Evolutionary conservation across 495 filamentous ascomycete species (phyloP), one percentile per base, ranked within the genome.

Genomic region (Penicillium manginii): DNA sequence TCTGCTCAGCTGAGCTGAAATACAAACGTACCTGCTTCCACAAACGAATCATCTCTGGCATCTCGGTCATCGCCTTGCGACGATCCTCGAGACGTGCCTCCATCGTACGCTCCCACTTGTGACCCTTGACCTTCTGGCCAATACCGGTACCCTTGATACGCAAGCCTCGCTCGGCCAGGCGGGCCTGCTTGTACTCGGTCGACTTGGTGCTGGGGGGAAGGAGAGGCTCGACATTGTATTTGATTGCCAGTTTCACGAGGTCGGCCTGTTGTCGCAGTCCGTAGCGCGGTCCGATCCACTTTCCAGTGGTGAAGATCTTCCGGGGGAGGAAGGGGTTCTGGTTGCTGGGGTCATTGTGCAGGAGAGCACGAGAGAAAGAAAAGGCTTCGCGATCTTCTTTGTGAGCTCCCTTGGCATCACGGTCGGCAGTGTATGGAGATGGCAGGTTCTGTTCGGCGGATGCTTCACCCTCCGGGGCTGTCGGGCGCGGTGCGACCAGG

Each of bases 41-140:
- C 75, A 88, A 79, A 73, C 88, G 81, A 64, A 98, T 87, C 78
- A 97, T 84, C 66, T 87, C 82, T 60, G 92, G 91, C 94, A 98
- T 98, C 56, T 84, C 87, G 78, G 91, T 69, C 92, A 98, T 98
- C 52, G 94, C 94, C 74, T 90, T 81, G 82, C 87, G 88, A 71
- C 92, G 84, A 78, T 88, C 86, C 73, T 96, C 93, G 79, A 98
- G 83, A 72, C 89, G 85, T 48, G 81, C 78, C 77, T 89, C 88
- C 81, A 97, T 77, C 61, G 87, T 90, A 73, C 94, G 85, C 82
- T 98, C 94, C 86, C 91, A 91, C 70, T 83, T 82, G 76, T 97
- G 91, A 67, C 94, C 94, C 86, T 97, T 97, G 63, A 96, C 92
- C 72, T 84, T 86, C 80, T 96, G 84, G n/a, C 92, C 92, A 58